Evolutionary conservation across 768 basidiomycete genomes (phyloP).

Genomic region (Boletus vinaceobasis): DNA sequence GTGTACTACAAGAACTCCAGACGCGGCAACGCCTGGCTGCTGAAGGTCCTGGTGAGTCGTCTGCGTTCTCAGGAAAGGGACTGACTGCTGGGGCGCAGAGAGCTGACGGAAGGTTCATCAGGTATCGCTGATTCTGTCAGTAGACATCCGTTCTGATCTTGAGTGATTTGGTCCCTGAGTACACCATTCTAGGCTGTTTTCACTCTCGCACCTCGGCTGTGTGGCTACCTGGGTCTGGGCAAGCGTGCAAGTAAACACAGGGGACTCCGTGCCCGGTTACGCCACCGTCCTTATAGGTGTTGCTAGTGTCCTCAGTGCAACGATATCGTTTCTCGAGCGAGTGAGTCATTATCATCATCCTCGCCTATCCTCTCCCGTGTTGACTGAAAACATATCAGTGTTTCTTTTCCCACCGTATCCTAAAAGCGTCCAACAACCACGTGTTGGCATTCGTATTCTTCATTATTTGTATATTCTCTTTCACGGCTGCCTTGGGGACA

Average conservation of each 20-base stretch:
- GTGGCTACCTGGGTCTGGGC: constrained; percentile 21
- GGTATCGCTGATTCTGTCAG: constrained; percentile 20
- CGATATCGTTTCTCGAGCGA: constrained; percentile 14
- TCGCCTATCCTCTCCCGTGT: neutral
- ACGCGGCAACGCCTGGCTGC: constrained; percentile 7
- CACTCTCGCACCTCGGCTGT: constrained; percentile 16
- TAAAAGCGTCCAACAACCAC: constrained; percentile 15
- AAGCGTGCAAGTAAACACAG: neutral
- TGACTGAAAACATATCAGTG: constrained; percentile 5
- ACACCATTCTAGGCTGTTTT: constrained; percentile 7
- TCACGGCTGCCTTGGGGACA: constrained; percentile 21
- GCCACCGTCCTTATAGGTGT: constrained; percentile 17
- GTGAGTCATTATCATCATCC: constrained; percentile 4
- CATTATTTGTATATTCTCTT: constrained; percentile 16
- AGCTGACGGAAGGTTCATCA: constrained; percentile 3
- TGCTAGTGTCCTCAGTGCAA: constrained; percentile 12
- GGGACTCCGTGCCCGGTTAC: constrained; percentile 6
- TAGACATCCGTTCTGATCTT: neutral
- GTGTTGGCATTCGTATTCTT: constrained; percentile 11
- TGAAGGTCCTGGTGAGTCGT: constrained; percentile 18
- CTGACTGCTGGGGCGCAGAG: neutral
- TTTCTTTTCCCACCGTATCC: constrained; percentile 21
- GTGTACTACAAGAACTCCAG: constrained; percentile 24
- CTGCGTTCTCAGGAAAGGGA: neutral
- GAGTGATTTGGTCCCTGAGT: constrained; percentile 5